phyloP scores from a whole-genome alignment of 2,329 filamentous ascomycete genomes.

The Westerdykella ornata region DNA sequence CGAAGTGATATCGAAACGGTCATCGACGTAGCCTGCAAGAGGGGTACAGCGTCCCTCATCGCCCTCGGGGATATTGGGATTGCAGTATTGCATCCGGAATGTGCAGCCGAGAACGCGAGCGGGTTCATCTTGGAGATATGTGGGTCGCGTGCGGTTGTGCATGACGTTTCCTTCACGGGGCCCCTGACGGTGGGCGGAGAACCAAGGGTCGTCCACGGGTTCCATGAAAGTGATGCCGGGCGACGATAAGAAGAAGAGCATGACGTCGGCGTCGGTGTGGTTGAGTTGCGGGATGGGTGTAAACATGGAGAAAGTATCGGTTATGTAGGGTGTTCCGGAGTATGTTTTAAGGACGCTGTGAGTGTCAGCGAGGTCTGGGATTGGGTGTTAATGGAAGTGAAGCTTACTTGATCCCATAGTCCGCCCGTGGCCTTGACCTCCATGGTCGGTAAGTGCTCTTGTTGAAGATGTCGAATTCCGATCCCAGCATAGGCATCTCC shows the following conservation, averaged over 20 bases:
- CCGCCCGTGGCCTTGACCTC: neutral
- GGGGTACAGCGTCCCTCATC: conserved; percentile 11
- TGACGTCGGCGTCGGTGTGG: conserved; percentile 25
- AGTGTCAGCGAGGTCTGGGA: neutral
- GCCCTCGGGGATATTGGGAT: conserved; percentile 15
- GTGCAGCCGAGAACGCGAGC: conserved; percentile 25
- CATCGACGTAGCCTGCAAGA: conserved; percentile 11
- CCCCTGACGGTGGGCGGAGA: conserved; percentile 16
- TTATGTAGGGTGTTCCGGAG: neutral
- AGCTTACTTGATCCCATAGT: conserved; percentile 1
- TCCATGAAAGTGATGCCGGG: conserved; percentile 21
- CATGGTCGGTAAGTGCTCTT: neutral
- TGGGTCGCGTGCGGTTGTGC: conserved; percentile 1
- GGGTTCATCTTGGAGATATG: conserved; percentile 16
- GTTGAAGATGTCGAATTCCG: neutral
- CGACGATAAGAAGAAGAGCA: conserved; percentile 26
- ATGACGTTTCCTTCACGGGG: neutral
- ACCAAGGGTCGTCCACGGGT: conserved; percentile 28
- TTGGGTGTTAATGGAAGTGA: neutral
- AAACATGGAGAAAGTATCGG: neutral
- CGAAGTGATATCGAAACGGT: conserved; percentile 1
- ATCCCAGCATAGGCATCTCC: too few relatives aligned
- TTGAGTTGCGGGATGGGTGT: conserved; percentile 24
- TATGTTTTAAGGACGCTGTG: neutral
- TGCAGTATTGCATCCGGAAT: conserved; percentile 34